These are phyloP conservation scores for Gossypium sturtianum DNA, from an alignment of 345 rosid species.

Conservation along the genomic window DNA sequence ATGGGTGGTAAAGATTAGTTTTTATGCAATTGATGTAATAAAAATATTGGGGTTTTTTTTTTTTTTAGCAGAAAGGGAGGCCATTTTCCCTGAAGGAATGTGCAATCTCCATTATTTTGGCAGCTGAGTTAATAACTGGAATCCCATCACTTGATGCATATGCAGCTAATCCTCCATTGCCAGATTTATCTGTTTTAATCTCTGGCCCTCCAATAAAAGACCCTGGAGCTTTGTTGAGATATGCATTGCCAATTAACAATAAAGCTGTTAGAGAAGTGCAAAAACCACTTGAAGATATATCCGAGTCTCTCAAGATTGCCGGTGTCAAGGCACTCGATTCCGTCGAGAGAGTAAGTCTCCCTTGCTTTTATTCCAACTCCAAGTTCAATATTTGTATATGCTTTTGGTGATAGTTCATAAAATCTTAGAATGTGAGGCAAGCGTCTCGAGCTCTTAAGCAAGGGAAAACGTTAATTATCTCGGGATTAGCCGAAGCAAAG, in stretches of 20 bases:
- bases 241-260: constrained; percentile 85
- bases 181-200: constrained; percentile 75
- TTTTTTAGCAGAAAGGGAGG: constrained; percentile 39
- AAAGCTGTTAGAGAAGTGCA: constrained; percentile 93
- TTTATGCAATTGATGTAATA: neutral
- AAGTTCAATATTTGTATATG: neutral
- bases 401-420: neutral
- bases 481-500: constrained; percentile 83
- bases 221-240: constrained; percentile 72
- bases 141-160: constrained; percentile 49
- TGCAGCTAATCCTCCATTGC: constrained; percentile 51
- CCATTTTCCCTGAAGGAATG: constrained; percentile 63
- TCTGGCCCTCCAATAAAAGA: constrained; percentile 98
- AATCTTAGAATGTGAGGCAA: constrained; percentile 78
- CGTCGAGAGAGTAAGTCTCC: constrained; percentile 67
- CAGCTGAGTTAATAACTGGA: constrained; percentile 56
- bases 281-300: constrained; percentile 91
- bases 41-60: neutral
- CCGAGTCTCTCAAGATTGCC: constrained; percentile 82
- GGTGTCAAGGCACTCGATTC: constrained; percentile 90
- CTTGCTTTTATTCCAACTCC: neutral
- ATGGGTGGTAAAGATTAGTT: neutral
- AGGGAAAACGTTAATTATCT: constrained; percentile 64
- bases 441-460: constrained; percentile 67
- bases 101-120: constrained; percentile 69